Base-by-base conservation (phyloP, 805 yeast species). In the Candida caryicola region DNA sequence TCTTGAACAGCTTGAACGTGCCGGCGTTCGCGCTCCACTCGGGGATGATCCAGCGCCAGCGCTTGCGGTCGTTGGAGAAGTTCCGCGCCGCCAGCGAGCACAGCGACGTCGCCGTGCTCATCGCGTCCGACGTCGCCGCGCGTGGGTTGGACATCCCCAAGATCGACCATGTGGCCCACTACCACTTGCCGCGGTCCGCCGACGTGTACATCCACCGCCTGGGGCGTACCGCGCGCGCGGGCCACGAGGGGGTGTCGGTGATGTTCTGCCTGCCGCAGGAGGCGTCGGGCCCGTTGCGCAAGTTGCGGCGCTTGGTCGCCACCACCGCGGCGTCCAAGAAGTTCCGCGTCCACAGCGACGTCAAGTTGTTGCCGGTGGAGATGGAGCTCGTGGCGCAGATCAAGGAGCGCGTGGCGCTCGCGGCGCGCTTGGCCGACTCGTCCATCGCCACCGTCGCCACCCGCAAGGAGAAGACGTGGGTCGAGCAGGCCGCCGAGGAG, bases 221-320 rank as follows among this genome's bases (percentile, higher is more conserved):
- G 1, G 99, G 99, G 44, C 81, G 99, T 75, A 93, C 99, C n/a
- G 98, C 95, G 0, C 83, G 99, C 71, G 97, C 95, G 1, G 93
- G 91, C 1, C 72, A 68, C 33, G 91, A 86, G 57, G 99, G 99
- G 71, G 96, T 93, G n/a, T 84, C 96, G 2, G 82, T 93, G 34
- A 81, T 89, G 77, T 69, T 93, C 37, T 88, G 96, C 54, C 85
- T 95, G 4, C 96, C 97, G 12, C 89, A 85, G 43, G 99, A 93
- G 57, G 88, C 95, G 0, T 74, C 88, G 40, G 96, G 96, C 0
- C 90, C 98, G 0, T 69, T 90, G 45, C 74, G 79, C 53, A 87
- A 85, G 61, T 72, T 91, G 39, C 71, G 91, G 50, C 79, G 71
- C 40, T 56, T 78, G 12, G 72, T 82, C 36, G 67, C 77, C 1